These are phyloP conservation scores for Yarrowia alimentaria DNA, from an alignment of 805 yeast genomes.

Conservation along the genomic window DNA sequence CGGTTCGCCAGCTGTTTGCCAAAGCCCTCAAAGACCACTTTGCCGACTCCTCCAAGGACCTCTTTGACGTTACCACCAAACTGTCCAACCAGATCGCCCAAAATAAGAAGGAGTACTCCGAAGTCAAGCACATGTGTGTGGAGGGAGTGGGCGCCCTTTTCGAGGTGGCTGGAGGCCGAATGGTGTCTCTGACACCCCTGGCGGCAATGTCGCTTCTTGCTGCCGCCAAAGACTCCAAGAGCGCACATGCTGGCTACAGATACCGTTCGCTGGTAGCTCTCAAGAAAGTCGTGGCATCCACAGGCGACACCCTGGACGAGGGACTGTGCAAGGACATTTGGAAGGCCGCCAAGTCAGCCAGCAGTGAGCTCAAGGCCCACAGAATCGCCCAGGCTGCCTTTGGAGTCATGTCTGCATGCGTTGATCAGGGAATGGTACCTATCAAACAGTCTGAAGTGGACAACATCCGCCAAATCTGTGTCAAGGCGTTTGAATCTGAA, in stretches of 20 bases:
- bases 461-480: conserved; percentile 31
- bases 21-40: conserved; percentile 21
- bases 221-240: conserved; percentile 33
- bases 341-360: conserved; percentile 36
- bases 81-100: conserved; percentile 17
- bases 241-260: conserved; percentile 35
- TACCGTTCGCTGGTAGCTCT: conserved; percentile 33
- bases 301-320: conserved; percentile 40
- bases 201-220: conserved; percentile 36
- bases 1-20: conserved; percentile 15
- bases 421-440: conserved; percentile 32
- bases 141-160: conserved; percentile 35
- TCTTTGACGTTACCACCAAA: conserved; percentile 13
- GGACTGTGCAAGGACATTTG: conserved; percentile 37
- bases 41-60: conserved; percentile 16
- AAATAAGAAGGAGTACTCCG: conserved; percentile 34
- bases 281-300: conserved; percentile 31
- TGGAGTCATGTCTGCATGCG: conserved; percentile 35
- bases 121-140: conserved; percentile 35
- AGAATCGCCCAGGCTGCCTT: conserved; percentile 39
- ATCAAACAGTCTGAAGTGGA: conserved; percentile 37
- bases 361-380: conserved; percentile 36
- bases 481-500: conserved; percentile 34
- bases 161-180: conserved; percentile 36
- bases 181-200: conserved; percentile 39